Evolutionary conservation across 2,329 filamentous ascomycete species (phyloP), one percentile per base, ranked within the genome.

Genomic region (Volutella citrinella): DNA sequence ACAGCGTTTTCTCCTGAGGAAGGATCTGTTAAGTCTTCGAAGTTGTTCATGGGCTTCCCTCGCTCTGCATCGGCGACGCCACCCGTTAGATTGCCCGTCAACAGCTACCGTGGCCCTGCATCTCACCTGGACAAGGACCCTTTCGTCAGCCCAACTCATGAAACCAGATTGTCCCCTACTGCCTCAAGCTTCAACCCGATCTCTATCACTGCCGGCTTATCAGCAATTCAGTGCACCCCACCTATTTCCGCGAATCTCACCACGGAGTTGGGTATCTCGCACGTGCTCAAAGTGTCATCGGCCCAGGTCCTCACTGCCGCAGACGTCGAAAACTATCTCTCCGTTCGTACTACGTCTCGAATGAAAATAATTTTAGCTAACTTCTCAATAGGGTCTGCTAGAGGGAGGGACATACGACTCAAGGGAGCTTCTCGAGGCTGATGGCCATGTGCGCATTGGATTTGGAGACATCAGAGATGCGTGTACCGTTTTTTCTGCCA

Each of bases 1-100:
- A 81, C 80, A 6, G 63, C 73, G 6, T 83, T 84, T 52, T 84
- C 80, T 5, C 79, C 80, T 1, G 74, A 78, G 12, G 76, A 78
- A 24, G 36, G 59, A 32, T 69, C 70, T 11, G 59, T 62, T 22
- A 70, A 69, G 45, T 68, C 69, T 14, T 57, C 59, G 12, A 64
- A 62, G 38, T 46, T 57, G 13, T 43, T 61, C 12, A 60, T 63
- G 18, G 48, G 55, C 8, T 47, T 66, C 23, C 52, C 46, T 24
- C 39, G 55, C 10, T 50, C 48, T 19, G 38, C 54, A 14, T 49
- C 58, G n/a, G 59, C 63, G 10, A 46, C 47, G 15, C 39, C 49
- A 15, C 42, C 55, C 19, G 47, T 52, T 13, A 53, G 53, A 13
- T 41, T 56, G 13, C 36, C 53, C 11, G 25, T 42, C 28, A 49